Base-by-base conservation (phyloP, 208 protist genomes). In the Novymonas esmeraldas region DNA sequence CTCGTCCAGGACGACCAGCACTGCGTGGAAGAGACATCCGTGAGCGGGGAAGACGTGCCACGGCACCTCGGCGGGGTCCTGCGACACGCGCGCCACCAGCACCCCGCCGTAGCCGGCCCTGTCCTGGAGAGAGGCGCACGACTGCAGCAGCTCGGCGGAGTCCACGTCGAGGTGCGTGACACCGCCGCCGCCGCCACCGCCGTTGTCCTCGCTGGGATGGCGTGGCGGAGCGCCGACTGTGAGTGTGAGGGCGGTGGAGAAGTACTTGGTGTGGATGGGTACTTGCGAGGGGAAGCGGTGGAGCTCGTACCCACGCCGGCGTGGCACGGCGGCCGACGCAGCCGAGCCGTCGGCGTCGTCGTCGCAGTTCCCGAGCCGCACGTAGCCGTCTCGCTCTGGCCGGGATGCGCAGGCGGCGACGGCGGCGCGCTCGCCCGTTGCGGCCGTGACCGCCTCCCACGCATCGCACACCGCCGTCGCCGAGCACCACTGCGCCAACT, bases 1-100 rank as follows among this genome's bases (percentile, higher is more conserved):
- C 22, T 26, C 57, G 38, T 44, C 41, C 2, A 73, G 55, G 59
- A 64, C 68, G n/a, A 77, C 62, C 33, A 88, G 48, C 0, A 88
- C 69, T 2, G 75, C 79, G 48, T 73, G 59, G 45, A 85, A 81
- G 22, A 83, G 60, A 34, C 67, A 69, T 18, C 45, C 63, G 20
- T 24, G 16, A n/a, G 46, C 48, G 34, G 76, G 60, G 39, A 87
- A 41, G 41, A 54, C 31, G 50, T 91, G 79, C 85, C 81, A 88
- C n/a, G 79, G 71, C 51, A 91, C 56, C 7, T 39, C 31, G 0
- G 65, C 56, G 1, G 81, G 75, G 24, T 66, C 38, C 33, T 81
- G 78, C 13, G 64, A 42, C 11, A 62, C 41, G 20, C 69, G 39
- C 10, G 76, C 81, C 18, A 84, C 16, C 39, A 91, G 48, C 39